phyloP scores from a whole-genome alignment of 2,329 filamentous ascomycete species.

The Talaromyces verruculosus region DNA sequence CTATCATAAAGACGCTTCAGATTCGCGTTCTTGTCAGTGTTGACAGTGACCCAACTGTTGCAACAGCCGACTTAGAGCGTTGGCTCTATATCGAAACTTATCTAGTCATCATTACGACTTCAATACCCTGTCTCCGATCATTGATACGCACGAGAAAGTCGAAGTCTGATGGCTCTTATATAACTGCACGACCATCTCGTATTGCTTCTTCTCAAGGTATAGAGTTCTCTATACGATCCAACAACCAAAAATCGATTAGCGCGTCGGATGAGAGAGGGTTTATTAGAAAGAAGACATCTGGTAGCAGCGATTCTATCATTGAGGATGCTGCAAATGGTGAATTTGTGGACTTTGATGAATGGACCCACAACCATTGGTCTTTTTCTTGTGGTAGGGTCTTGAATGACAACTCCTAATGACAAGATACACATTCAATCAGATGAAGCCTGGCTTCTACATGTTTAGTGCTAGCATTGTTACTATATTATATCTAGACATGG shows the following conservation, averaged over 20 bases:
- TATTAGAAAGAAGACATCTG: neutral
- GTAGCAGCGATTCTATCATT: neutral
- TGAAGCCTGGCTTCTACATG: neutral
- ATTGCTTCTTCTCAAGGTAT: neutral
- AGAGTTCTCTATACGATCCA: neutral
- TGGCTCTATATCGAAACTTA: slow-evolving; percentile 34
- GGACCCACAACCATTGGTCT: neutral
- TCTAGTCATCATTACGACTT: slow-evolving; percentile 35
- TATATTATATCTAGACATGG: neutral
- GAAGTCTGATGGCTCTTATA: neutral
- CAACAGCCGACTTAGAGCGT: slow-evolving; percentile 29
- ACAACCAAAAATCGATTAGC: neutral
- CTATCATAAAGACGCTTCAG: slow-evolving; percentile 30
- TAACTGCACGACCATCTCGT: neutral
- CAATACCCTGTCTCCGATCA: slow-evolving; percentile 32
- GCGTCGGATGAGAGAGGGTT: neutral
- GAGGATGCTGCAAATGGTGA: neutral
- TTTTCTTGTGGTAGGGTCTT: too few species aligned
- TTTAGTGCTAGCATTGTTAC: neutral
- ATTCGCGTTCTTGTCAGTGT: slow-evolving; percentile 21
- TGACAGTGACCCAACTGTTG: slow-evolving; percentile 26
- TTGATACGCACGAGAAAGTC: slow-evolving; percentile 21
- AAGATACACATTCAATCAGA: neutral
- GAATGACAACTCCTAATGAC: neutral
- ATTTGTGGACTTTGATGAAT: neutral